Evolutionary conservation across 2,329 filamentous ascomycete genomes (phyloP).

Genomic region (Calonectria henricotiae): DNA sequence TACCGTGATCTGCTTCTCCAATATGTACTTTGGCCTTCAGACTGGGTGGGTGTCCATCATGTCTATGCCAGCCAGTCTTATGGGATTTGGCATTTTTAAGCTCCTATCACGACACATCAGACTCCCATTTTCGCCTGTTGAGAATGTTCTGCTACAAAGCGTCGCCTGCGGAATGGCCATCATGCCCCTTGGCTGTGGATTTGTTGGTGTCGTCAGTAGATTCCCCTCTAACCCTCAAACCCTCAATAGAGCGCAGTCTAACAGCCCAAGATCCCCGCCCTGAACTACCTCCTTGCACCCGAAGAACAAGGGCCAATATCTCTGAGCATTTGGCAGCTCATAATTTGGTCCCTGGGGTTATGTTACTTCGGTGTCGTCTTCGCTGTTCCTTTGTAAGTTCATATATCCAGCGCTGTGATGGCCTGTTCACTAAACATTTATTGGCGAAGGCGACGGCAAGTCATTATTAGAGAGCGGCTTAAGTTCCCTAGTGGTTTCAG

Average conservation of each 20-base stretch:
- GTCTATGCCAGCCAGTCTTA: conserved; percentile 95
- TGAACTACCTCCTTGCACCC: conserved; percentile 86
- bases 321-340: conserved; percentile 82
- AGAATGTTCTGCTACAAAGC: conserved; percentile 97
- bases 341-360: conserved; percentile 92
- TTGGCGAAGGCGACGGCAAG: conserved; percentile 78
- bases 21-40: conserved; percentile 99
- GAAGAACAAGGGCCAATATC: conserved; percentile 86
- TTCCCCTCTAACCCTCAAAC: not conserved
- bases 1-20: conserved; percentile 93
- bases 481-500: conserved; percentile 97
- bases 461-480: conserved; percentile 92
- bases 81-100: conserved; percentile 96
- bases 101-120: conserved; percentile 80
- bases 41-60: conserved; percentile 84
- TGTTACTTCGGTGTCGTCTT: conserved; percentile 98
- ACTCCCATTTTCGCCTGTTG: conserved; percentile 91
- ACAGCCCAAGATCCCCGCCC: conserved; percentile 78
- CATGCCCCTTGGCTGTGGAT: conserved; percentile 96
- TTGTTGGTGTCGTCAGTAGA: conserved; percentile 84
- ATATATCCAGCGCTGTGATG: conserved; percentile 18
- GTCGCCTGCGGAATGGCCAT: conserved; percentile 96
- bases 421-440: conserved; percentile 8
- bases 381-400: conserved; percentile 83
- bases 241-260: not conserved